Percentiles rank a stretch among this genome's conserved stretches.
phyloP scores from a whole-genome alignment of 148 eudicot species.

The Rhododendron simsii region DNA sequence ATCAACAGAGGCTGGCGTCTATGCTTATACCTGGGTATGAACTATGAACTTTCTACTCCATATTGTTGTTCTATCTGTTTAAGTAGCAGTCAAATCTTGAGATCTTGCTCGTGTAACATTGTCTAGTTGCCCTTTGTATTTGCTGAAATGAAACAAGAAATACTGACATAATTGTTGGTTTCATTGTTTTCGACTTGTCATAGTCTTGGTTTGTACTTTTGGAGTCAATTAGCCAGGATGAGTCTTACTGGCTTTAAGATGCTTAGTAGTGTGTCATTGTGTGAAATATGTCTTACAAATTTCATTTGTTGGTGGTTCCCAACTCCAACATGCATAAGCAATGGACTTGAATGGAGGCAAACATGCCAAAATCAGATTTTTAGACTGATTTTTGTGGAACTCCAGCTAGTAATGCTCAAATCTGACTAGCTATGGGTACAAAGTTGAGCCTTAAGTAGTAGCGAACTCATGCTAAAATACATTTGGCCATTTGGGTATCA shows the following conservation, averaged over 20 bases:
- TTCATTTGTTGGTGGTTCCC: not conserved
- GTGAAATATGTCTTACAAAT: not conserved
- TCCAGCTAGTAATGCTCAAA: not conserved
- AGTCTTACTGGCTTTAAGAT: not conserved
- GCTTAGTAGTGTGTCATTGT: not conserved
- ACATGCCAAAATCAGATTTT: too few species aligned
- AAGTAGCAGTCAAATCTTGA: not conserved
- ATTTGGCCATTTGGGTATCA: not conserved
- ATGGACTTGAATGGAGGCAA: too few species aligned
- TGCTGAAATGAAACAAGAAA: not conserved
- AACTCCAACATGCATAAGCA: not conserved
- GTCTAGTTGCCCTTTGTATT: not conserved
- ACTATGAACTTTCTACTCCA: constrained; percentile 11
- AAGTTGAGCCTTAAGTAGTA: not conserved
- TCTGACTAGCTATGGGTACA: not conserved
- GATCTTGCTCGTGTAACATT: not conserved
- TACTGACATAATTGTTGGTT: not conserved
- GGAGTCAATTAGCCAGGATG: not conserved
- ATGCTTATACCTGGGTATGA: constrained; percentile 47
- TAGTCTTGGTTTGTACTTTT: not conserved
- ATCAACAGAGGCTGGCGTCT: constrained; percentile 46
- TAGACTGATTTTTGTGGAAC: not conserved
- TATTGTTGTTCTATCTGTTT: not conserved
- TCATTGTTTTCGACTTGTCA: not conserved
- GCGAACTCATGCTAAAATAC: not conserved